Conservation (phyloP, 495 filamentous ascomycete genomes). For the Penicillium cataractarum region DNA sequence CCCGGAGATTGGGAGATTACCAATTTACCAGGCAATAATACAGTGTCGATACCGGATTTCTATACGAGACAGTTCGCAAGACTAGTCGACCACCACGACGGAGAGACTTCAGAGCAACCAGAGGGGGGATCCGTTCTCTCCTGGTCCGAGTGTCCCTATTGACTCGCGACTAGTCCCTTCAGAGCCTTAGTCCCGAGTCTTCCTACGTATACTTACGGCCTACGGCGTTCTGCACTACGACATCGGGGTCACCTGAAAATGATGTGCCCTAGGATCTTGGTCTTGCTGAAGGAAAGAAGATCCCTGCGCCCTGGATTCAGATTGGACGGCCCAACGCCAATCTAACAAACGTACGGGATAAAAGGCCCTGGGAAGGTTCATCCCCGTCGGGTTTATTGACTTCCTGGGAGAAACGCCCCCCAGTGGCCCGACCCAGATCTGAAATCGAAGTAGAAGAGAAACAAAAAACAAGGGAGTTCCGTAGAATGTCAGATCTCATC, state of each 20-base stretch:
- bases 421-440: background rate
- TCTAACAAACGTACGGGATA: background rate
- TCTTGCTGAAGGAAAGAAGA: background rate
- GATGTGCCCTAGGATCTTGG: constrained; percentile 6
- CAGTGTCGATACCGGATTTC: background rate
- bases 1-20: constrained; percentile 1
- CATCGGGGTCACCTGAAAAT: background rate
- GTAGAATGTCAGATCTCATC: constrained; percentile 1
- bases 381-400: constrained; percentile 8
- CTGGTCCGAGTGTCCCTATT: background rate
- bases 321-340: background rate
- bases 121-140: background rate
- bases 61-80: background rate
- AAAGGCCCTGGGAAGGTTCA: background rate
- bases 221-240: constrained; percentile 6
- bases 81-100: background rate
- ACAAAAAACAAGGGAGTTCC: background rate
- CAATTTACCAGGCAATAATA: background rate
- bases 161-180: background rate
- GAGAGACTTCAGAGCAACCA: background rate
- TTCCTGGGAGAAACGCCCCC: background rate
- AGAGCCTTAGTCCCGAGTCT: background rate
- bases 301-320: constrained; percentile 15
- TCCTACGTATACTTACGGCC: background rate
- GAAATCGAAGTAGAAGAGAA: background rate